Conservation (phyloP, 2,329 filamentous ascomycete species). For the Zalaria sp. region DNA sequence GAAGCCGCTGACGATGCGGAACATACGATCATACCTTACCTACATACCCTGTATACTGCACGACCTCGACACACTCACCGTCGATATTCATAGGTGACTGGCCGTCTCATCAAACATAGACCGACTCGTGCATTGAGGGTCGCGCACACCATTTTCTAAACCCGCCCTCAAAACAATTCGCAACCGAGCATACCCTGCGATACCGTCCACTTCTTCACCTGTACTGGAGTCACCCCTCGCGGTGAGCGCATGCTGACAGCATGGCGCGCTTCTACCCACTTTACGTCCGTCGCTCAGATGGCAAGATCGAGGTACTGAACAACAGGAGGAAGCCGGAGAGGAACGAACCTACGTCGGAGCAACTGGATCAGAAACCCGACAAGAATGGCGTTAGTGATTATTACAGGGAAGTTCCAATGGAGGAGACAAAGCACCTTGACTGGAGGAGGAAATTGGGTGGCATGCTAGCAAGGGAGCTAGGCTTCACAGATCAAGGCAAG, state of each 20-base stretch:
- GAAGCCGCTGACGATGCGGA: no score
- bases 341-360: conserved; percentile 37
- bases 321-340: conserved; percentile 35
- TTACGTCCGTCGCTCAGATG: conserved; percentile 34
- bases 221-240: background rate
- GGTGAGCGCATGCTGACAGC: background rate
- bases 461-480: conserved; percentile 41
- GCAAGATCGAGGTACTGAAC: conserved; percentile 32
- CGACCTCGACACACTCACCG: no score
- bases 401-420: conserved; percentile 35
- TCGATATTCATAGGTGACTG: no score
- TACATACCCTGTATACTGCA: no score
- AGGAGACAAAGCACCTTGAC: conserved; percentile 40
- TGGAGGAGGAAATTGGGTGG: conserved; percentile 45
- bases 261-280: conserved; percentile 34
- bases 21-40: no score
- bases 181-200: no score
- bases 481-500: conserved; percentile 8
- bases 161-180: no score
- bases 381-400: conserved; percentile 39
- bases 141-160: no score
- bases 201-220: no score
- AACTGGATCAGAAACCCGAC: conserved; percentile 38
- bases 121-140: no score
- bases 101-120: no score